Evolutionary conservation across 495 filamentous ascomycete species (phyloP).

Genomic region (Thermochaetoides thermophila): DNA sequence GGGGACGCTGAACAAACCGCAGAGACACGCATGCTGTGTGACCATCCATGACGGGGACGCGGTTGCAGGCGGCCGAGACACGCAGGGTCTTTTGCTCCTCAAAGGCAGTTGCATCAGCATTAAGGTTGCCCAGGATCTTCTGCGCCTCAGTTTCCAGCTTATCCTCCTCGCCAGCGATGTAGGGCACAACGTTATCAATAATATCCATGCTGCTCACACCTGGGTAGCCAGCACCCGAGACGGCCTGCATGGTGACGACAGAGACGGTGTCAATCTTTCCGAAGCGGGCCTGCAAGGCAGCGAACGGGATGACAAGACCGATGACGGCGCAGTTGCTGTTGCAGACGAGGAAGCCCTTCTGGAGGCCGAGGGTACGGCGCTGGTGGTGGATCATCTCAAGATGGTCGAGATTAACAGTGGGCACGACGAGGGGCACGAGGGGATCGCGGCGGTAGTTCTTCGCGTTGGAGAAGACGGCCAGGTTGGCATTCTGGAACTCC

Average conservation of each 20-base stretch:
- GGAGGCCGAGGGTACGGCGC: constrained; percentile 44
- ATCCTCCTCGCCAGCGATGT: constrained; percentile 77
- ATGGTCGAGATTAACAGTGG: constrained; percentile 70
- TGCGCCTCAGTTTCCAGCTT: constrained; percentile 75
- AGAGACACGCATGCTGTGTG: constrained; percentile 74
- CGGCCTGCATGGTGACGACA: constrained; percentile 78
- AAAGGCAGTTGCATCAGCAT: constrained; percentile 49
- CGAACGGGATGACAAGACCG: constrained; percentile 78
- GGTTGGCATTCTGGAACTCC: constrained; percentile 62
- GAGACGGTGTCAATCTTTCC: constrained; percentile 59
- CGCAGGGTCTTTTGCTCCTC: constrained; percentile 45
- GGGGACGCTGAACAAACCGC: constrained; percentile 44
- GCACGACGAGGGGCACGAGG: constrained; percentile 70
- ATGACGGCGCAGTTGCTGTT: constrained; percentile 89
- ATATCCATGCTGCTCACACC: constrained; percentile 62
- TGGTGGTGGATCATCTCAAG: constrained; percentile 66
- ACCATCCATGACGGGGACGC: constrained; percentile 71
- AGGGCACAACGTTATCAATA: constrained; percentile 75
- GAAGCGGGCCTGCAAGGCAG: constrained; percentile 62
- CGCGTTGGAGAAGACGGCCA: constrained; percentile 75
- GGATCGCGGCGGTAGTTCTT: constrained; percentile 81
- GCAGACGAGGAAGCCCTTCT: constrained; percentile 72
- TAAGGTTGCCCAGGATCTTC: constrained; percentile 66
- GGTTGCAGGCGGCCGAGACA: constrained; percentile 68
- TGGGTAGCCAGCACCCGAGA: constrained; percentile 79